These are phyloP conservation scores for Sphaerulina vaccinii DNA, from an alignment of 2,329 filamentous ascomycete species.

Conservation along the genomic window DNA sequence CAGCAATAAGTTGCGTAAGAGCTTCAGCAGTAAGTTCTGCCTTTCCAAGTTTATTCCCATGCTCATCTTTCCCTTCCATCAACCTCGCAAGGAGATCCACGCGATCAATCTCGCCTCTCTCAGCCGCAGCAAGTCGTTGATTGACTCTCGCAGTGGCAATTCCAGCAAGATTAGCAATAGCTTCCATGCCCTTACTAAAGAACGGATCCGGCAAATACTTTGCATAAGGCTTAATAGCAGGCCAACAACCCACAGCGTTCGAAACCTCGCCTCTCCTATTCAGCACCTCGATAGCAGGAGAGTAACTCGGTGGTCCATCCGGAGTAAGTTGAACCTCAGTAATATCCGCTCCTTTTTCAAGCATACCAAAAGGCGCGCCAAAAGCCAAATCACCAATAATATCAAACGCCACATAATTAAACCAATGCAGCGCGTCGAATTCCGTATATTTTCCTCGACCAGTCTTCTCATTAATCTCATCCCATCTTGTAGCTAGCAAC, in stretches of 20 bases:
- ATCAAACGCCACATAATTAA: conserved; percentile 80
- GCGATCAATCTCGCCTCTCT: conserved; percentile 56
- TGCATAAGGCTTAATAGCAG: conserved; percentile 74
- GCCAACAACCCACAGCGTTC: conserved; percentile 69
- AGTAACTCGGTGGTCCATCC: conserved; percentile 31
- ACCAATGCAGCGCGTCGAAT: conserved; percentile 66
- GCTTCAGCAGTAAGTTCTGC: conserved; percentile 86
- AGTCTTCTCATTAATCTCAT: conserved; percentile 57
- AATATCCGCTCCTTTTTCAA: conserved; percentile 61
- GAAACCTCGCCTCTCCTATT: conserved; percentile 87
- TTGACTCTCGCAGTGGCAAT: conserved; percentile 84
- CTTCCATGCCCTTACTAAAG: conserved; percentile 38
- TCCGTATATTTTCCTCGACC: conserved; percentile 54
- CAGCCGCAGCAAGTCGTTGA: conserved; percentile 66
- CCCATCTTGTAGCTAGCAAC: conserved; percentile 71
- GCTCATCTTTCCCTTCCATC: conserved; percentile 82
- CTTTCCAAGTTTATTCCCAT: conserved; percentile 70
- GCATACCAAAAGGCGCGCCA: conserved; percentile 79
- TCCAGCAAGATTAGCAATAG: conserved; percentile 72
- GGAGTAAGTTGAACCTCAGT: conserved; percentile 35
- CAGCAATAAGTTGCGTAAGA: conserved; percentile 81
- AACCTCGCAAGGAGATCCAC: conserved; percentile 78
- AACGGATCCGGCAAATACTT: conserved; percentile 60
- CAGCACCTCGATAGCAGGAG: conserved; percentile 74
- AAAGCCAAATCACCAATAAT: conserved; percentile 60